A percentile compares a stretch with the other conserved stretches of the same genome.
Conservation (phyloP, 2,329 filamentous ascomycete species). For the Diaporthe caulivora region DNA sequence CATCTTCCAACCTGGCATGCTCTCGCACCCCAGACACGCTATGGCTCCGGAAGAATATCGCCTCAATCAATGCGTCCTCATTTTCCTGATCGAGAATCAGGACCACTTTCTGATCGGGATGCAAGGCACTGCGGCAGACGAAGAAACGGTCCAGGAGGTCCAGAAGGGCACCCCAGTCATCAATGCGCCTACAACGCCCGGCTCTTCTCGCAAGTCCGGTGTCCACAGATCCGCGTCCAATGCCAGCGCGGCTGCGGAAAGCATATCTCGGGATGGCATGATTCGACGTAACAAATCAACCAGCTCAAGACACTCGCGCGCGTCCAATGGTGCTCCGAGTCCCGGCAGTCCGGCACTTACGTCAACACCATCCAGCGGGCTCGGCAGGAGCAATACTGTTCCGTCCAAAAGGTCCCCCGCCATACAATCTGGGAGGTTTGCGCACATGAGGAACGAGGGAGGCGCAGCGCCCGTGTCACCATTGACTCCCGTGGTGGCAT, state of each 20-base stretch:
- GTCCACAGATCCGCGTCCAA: slow-evolving; percentile 85
- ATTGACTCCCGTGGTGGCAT: slow-evolving; percentile 51
- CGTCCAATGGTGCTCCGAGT: slow-evolving; percentile 78
- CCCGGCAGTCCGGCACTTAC: slow-evolving; percentile 73
- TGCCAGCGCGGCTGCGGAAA: slow-evolving; percentile 89
- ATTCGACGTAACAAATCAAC: slow-evolving; percentile 91
- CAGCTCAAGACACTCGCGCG: slow-evolving; percentile 86
- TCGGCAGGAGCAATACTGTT: slow-evolving; percentile 85
- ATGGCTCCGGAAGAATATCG: slow-evolving; percentile 97
- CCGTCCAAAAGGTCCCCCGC: slow-evolving; percentile 90
- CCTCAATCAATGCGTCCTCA: slow-evolving; percentile 94
- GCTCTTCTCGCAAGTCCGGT: slow-evolving; percentile 65
- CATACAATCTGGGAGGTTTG: slow-evolving; percentile 75
- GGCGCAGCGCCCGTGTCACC: slow-evolving; percentile 49
- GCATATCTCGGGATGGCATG: slow-evolving; percentile 82
- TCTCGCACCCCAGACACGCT: slow-evolving; percentile 93
- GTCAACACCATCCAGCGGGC: slow-evolving; percentile 66
- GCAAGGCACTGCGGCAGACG: slow-evolving; percentile 98
- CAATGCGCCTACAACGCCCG: slow-evolving; percentile 62
- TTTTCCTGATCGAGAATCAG: slow-evolving; percentile 98
- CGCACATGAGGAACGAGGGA: slow-evolving; percentile 52
- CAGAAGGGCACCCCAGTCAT: slow-evolving; percentile 76
- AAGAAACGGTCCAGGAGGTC: slow-evolving; percentile 75
- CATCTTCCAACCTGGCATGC: slow-evolving; percentile 96
- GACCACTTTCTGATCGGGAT: slow-evolving; percentile 99